These are phyloP conservation scores for Fagus sylvatica DNA, from an alignment of 306 rosid genomes.

Conservation along the genomic window DNA sequence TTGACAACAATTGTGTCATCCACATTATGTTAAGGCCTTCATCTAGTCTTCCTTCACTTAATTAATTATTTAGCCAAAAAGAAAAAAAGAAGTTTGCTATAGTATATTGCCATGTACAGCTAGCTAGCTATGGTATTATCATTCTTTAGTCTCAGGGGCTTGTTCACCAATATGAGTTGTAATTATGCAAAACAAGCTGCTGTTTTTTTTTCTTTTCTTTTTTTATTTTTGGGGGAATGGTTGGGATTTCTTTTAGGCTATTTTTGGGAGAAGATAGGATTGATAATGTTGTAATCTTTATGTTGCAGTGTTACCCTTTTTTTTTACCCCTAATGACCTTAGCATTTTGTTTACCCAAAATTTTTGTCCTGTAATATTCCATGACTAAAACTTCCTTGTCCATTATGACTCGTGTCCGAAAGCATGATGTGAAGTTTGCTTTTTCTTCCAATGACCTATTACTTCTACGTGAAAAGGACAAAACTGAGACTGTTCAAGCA, in stretches of 20 bases:
- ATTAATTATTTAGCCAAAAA: no score
- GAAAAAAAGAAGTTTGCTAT: background rate
- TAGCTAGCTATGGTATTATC: constrained; percentile 34
- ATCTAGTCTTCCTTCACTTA: no score
- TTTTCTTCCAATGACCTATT: constrained; percentile 10
- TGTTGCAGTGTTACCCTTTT: constrained; percentile 16
- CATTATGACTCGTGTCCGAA: background rate
- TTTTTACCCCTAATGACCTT: background rate
- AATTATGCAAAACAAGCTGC: constrained; percentile 31
- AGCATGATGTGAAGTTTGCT: background rate
- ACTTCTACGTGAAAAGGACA: background rate
- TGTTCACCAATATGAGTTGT: constrained; percentile 32
- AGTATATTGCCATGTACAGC: constrained; percentile 60
- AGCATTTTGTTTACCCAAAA: background rate
- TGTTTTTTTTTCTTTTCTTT: constrained; percentile 2
- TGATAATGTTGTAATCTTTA: constrained; percentile 19
- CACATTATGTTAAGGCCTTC: background rate
- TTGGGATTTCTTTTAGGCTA: constrained; percentile 22
- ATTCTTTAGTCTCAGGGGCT: constrained; percentile 47
- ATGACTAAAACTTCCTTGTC: background rate
- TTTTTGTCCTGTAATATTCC: background rate
- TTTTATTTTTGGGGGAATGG: background rate
- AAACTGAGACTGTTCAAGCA: background rate
- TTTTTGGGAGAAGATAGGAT: constrained; percentile 15
- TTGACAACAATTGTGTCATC: constrained; percentile 10